Base-by-base conservation (phyloP, 139 green algal species). In the Chlamydomonas applanata region DNA sequence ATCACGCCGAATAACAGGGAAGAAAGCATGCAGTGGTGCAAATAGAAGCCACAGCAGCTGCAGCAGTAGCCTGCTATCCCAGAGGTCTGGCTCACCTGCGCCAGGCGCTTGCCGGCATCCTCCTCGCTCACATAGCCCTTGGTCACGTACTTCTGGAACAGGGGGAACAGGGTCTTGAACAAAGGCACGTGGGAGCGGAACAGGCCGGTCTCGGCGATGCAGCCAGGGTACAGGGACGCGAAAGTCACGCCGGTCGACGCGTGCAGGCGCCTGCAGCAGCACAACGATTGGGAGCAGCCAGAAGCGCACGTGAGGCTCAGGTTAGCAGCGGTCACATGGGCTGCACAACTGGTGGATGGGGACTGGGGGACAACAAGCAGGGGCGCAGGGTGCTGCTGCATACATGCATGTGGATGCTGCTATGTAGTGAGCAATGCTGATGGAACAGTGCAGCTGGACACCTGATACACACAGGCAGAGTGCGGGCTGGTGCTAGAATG, bases 101-200 rank as follows among this genome's bases (percentile, higher is more conserved):
- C 91, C 49, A 98, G 86, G 64, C 94, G 88, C 36, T 80, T 57
- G 75, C 94, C 94, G 16, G 94, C 94, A 70, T 97, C 92, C 67
- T 93, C 89, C 85, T 96, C 86, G 7, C 76, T 90, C 32, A 98
- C 93, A 57, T 94, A 95, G 40, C 91, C 93, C 88, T 97, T 96
- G 56, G 94, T 98, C 54, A 98, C 79, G 74, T 97, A 95, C 90
- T 98, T 98, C 79, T 97, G 92, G 88, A 98, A 95, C 22, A 79
- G 70, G 34, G 94, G 94, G 89, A 98, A 98, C 30, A 97, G 82
- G 14, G 75, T 94, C 40, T 77, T 79, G 92, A 97, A 97, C 0
- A 93, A 76, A 19, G 45, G 40, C 29, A 82, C 74, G 82, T 98
- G 91, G 76, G 94, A 87, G 69, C 94, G 89, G 91, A 98, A 98